Percentiles rank a stretch among this genome's conserved stretches.
Conservation (phyloP, 495 filamentous ascomycete species). For the Lepraria neglecta region DNA sequence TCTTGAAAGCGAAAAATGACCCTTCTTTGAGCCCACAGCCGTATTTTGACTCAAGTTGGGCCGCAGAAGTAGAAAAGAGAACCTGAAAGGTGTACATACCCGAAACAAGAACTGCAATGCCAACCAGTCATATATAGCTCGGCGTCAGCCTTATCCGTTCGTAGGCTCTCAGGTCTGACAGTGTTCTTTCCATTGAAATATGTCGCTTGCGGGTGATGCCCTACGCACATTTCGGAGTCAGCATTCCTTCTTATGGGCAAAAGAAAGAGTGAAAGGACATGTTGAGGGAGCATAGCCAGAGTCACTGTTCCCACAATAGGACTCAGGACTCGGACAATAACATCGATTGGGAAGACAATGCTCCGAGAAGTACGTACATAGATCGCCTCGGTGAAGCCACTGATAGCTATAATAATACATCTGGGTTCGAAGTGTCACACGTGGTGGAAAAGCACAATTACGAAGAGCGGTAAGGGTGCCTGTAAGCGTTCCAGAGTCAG, state of each 20-base stretch:
- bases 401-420: constrained; percentile 56
- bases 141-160: constrained; percentile 36
- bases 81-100: neutral
- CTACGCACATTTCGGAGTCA: no score
- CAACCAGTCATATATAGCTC: constrained; percentile 43
- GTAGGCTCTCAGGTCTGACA: constrained; percentile 43
- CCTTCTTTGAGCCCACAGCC: neutral
- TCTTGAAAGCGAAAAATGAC: neutral
- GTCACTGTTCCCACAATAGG: no score
- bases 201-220: constrained; percentile 50
- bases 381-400: constrained; percentile 41
- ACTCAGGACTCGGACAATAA: no score
- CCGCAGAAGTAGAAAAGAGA: neutral
- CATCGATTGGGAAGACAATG: no score
- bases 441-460: constrained; percentile 44
- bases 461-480: constrained; percentile 40
- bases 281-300: no score
- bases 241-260: no score
- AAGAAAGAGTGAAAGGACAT: no score
- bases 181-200: constrained; percentile 44
- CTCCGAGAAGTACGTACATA: constrained; percentile 31
- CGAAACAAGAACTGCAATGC: constrained; percentile 49
- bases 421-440: constrained; percentile 45
- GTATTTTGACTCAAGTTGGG: neutral
- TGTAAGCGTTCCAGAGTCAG: no score